Evolutionary conservation across 345 rosid genomes (phyloP), one percentile per base, ranked within the genome.

Genomic region (Balakata baccata): DNA sequence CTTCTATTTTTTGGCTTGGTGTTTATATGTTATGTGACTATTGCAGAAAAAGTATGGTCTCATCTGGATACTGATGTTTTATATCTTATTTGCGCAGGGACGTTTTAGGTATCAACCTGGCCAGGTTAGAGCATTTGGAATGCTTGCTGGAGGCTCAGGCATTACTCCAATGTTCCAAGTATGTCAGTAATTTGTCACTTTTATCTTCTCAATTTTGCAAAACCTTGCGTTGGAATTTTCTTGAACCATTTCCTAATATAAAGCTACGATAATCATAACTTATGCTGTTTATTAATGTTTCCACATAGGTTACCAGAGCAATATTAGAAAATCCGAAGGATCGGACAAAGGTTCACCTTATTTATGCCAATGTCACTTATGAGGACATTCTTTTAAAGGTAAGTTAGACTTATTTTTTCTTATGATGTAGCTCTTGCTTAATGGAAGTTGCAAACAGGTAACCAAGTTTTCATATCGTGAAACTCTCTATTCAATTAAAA

Each of bases 141-240:
- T 96, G 98, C 78, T 91, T 79, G 97, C 96, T 64, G 99, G 99
- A 71, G 99, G 99, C 59, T 87, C 99, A 77, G 99, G 99, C 80
- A 96, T 96, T 79, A 93, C 99, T 78, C 99, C 98, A 29, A 96
- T 93, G 99, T 96, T 89, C 87, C 99, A 96, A 84, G 99, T 93
- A 73, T 69, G 85, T 58, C 61, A 62, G 77, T 57, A 12, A 43
- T 45, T 64, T 23, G 17, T 52, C 20, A 14, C 41, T 66, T 62
- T 51, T 63, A 43, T 49, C 7, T 13, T 64, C 9, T 71, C 1
- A 7, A 13, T 66, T 23, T 63, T 10, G 7, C 57, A 34, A 29
- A 43, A 69, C 78, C 52, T 56, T 51, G 34, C 58, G 0, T 5
- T 74, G 58, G 6, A 25, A 49, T n/a, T 29, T 3, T 22, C 29